phyloP scores from a whole-genome alignment of 1,284 basidiomycete genomes.

The Phellinidium pouzarii region DNA sequence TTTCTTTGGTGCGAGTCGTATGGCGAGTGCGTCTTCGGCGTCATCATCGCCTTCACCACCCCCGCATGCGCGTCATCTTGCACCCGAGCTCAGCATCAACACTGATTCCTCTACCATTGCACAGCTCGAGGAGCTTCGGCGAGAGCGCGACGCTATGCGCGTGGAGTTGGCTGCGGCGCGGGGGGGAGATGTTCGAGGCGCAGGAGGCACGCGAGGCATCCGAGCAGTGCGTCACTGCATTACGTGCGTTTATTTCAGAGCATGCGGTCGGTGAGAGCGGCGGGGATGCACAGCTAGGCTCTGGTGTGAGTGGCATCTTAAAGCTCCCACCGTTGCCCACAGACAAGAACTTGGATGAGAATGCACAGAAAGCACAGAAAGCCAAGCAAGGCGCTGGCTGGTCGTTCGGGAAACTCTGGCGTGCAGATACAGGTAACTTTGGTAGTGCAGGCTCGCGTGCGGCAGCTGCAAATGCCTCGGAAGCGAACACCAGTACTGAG shows the following conservation, averaged over 20 bases:
- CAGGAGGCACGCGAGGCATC: slow-evolving; percentile 82
- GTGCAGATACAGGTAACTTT: slow-evolving; percentile 28
- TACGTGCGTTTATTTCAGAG: slow-evolving; percentile 81
- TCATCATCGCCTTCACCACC: slow-evolving; percentile 32
- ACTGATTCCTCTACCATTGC: slow-evolving; percentile 25
- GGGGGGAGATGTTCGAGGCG: slow-evolving; percentile 62
- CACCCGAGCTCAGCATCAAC: slow-evolving; percentile 13
- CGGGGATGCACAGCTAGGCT: slow-evolving; percentile 23
- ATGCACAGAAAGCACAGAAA: slow-evolving; percentile 35
- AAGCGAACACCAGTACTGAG: slow-evolving; percentile 16
- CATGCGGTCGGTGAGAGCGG: slow-evolving; percentile 48
- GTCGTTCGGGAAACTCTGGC: slow-evolving; percentile 54
- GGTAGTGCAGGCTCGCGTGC: not conserved
- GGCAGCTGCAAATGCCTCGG: not conserved
- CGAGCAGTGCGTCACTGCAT: slow-evolving; percentile 76
- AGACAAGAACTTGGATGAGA: slow-evolving; percentile 27
- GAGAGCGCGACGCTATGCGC: slow-evolving; percentile 41
- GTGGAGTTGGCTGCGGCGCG: slow-evolving; percentile 32
- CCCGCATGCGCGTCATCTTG: slow-evolving; percentile 20
- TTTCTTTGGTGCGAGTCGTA: slow-evolving; percentile 37
- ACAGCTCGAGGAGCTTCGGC: slow-evolving; percentile 55
- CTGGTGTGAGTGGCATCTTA: slow-evolving; percentile 26
- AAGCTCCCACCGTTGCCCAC: slow-evolving; percentile 54
- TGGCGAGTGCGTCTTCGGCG: slow-evolving; percentile 21
- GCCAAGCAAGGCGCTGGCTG: slow-evolving; percentile 27